These are phyloP conservation scores for Pyrus hybrid DNA, from an alignment of 331 rosid species.

Conservation along the genomic window DNA sequence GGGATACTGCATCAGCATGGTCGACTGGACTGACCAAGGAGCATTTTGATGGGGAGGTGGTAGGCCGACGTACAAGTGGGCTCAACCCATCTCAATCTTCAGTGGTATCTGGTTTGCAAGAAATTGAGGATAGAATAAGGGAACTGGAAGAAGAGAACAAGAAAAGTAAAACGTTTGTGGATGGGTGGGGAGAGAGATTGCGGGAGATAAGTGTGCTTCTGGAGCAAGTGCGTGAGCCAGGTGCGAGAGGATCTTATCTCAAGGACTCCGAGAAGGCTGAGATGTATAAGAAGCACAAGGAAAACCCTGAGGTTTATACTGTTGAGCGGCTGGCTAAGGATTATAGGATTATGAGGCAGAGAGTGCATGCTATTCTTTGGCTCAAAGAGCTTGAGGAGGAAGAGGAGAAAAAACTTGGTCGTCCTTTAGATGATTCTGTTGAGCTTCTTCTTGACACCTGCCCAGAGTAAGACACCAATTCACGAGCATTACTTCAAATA, in stretches of 20 bases:
- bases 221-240: slow-evolving; percentile 80
- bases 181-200: slow-evolving; percentile 51
- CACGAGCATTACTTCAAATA: neutral
- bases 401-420: slow-evolving; percentile 75
- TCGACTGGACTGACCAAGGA: slow-evolving; percentile 60
- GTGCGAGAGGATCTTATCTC: slow-evolving; percentile 77
- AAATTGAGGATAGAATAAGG: slow-evolving; percentile 41
- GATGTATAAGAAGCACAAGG: slow-evolving; percentile 69
- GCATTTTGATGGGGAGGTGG: slow-evolving; percentile 71
- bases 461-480: slow-evolving; percentile 57
- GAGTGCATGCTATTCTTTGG: slow-evolving; percentile 96
- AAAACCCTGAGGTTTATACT: slow-evolving; percentile 65
- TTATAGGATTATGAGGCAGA: slow-evolving; percentile 88
- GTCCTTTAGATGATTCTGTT: slow-evolving; percentile 73
- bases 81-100: slow-evolving; percentile 12
- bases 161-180: slow-evolving; percentile 36
- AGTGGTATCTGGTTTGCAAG: slow-evolving; percentile 33
- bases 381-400: slow-evolving; percentile 83
- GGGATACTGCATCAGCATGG: slow-evolving; percentile 62
- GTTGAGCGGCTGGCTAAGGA: slow-evolving; percentile 80
- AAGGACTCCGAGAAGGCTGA: slow-evolving; percentile 86
- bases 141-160: slow-evolving; percentile 49
- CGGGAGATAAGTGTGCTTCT: slow-evolving; percentile 36
- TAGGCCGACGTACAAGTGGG: slow-evolving; percentile 10
- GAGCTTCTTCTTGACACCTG: slow-evolving; percentile 75